Conservation (phyloP, 257 asterid species). For the Nicotiana tomentosiformis region DNA sequence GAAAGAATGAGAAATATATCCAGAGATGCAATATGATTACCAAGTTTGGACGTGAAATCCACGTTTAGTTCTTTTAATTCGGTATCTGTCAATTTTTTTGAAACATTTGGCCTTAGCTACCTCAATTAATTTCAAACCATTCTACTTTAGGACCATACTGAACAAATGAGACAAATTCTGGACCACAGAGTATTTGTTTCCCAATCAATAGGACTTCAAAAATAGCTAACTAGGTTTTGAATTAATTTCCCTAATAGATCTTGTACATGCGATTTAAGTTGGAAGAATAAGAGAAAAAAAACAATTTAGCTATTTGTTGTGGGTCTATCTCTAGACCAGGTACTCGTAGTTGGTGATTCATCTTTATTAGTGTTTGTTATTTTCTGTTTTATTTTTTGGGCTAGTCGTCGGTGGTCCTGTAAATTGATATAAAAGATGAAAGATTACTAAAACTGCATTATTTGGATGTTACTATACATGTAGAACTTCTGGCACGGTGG, state of each 20-base stretch:
- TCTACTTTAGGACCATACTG: neutral
- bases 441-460: neutral
- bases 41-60: neutral
- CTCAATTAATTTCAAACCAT: neutral
- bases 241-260: neutral
- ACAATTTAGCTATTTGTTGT: neutral
- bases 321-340: conserved; percentile 22
- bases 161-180: conserved; percentile 8
- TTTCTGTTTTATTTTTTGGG: neutral
- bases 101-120: neutral
- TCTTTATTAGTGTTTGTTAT: conserved; percentile 12
- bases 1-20: neutral
- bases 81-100: neutral
- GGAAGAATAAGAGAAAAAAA: neutral
- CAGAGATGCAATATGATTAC: neutral
- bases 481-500: too few species aligned
- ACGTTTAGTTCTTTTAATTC: neutral
- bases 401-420: neutral
- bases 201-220: neutral
- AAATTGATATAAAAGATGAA: neutral
- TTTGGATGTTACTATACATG: neutral
- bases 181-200: neutral
- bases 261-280: neutral
- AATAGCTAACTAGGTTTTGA: neutral
- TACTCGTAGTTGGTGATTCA: conserved; percentile 28